A percentile compares a stretch with the other conserved stretches of the same genome.
phyloP scores from a whole-genome alignment of 2,329 filamentous ascomycete genomes.

The Chaetomiaceae sp. region DNA sequence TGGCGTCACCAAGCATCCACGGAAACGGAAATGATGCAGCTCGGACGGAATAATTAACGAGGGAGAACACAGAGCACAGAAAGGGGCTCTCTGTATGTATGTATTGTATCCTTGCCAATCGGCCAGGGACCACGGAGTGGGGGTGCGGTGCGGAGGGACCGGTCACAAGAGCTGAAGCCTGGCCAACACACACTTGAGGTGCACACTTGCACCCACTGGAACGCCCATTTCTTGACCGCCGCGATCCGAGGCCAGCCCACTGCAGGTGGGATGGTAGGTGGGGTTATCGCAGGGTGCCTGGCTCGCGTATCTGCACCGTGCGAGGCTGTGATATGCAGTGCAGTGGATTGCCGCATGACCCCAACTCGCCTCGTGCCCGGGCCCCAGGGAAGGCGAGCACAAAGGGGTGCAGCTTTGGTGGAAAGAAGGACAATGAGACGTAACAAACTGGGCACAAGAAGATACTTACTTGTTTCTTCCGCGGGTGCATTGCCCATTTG shows the following conservation, averaged over 20 bases:
- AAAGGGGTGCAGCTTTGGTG: background rate
- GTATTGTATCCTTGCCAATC: constrained; percentile 13
- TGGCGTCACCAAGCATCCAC: constrained; percentile 3
- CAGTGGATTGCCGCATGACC: constrained; percentile 11
- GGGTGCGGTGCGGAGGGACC: constrained; percentile 5
- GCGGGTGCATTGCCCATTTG: no score
- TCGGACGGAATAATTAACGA: no score
- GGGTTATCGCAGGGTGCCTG: background rate
- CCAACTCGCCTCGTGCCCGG: constrained; percentile 1
- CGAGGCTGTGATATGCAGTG: background rate
- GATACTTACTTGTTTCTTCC: background rate
- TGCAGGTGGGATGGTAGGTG: constrained; percentile 17
- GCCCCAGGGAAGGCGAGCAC: background rate
- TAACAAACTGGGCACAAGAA: background rate
- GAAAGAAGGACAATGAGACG: background rate
- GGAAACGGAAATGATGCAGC: no score
- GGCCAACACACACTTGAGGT: no score
- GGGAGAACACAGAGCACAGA: no score
- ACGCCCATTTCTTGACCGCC: constrained; percentile 8
- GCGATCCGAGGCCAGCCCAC: background rate
- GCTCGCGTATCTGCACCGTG: constrained; percentile 11
- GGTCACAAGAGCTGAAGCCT: constrained; percentile 17
- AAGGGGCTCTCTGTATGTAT: no score
- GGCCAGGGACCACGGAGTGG: constrained; percentile 6
- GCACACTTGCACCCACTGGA: no score